Conservation (phyloP, 202 grass and related monocot species). For the Zizania palustris region DNA sequence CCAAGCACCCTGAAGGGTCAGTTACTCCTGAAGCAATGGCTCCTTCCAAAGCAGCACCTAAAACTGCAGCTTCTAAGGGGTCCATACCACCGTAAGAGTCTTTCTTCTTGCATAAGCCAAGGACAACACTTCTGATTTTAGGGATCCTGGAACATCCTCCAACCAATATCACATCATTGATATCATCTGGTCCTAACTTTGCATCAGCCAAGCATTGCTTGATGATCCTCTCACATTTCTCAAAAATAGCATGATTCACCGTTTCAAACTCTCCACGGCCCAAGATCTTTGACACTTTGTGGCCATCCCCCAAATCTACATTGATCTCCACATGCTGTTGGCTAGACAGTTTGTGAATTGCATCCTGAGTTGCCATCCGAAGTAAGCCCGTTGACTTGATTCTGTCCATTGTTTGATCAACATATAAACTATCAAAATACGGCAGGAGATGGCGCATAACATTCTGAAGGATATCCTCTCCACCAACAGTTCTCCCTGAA, state of each 20-base stretch:
- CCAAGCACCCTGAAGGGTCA: constrained; percentile 58
- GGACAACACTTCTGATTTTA: constrained; percentile 58
- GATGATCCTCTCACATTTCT: constrained; percentile 54
- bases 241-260: constrained; percentile 48
- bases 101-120: constrained; percentile 58
- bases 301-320: constrained; percentile 50
- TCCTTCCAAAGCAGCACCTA: constrained; percentile 64
- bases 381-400: constrained; percentile 52
- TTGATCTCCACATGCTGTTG: constrained; percentile 46
- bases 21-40: constrained; percentile 63
- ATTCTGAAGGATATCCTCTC: constrained; percentile 77
- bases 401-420: constrained; percentile 50
- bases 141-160: constrained; percentile 69
- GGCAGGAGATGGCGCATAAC: constrained; percentile 57
- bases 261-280: constrained; percentile 56
- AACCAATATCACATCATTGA: constrained; percentile 66
- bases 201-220: constrained; percentile 60
- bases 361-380: constrained; percentile 61
- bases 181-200: constrained; percentile 48
- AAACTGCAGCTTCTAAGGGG: constrained; percentile 58
- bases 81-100: constrained; percentile 48
- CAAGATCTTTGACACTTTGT: constrained; percentile 44
- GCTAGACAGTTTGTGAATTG: constrained; percentile 57
- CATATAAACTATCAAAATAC: constrained; percentile 51
- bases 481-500: constrained; percentile 56